Base-by-base conservation (phyloP, 371 early-diverging fungal genomes). In the Apophysomyces trapeziformis region DNA sequence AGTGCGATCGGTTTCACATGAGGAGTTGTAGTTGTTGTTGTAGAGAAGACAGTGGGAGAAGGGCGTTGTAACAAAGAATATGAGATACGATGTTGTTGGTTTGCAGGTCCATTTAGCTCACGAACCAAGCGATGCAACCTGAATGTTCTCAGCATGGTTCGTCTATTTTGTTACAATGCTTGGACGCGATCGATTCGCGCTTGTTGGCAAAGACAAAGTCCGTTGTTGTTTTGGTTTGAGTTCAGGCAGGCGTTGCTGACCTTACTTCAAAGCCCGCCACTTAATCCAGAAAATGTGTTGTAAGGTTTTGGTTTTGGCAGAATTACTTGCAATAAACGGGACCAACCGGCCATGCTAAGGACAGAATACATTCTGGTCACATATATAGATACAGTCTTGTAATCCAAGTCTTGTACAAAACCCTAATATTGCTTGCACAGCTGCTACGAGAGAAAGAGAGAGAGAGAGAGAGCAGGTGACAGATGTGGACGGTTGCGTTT, bases 171-270 rank as follows among this genome's bases (percentile, higher is more conserved):
- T 50, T 18, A 16, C 21, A 21, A 21, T 2, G 54, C 16, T 8
- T 50, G 21, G 5, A 50, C 54, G 54, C 54, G 54, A 50, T 26
- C 21, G 2, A 26, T 50, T 50, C 54, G 54, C 54, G 54, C 54
- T 26, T 50, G 21, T 50, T 50, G n/a, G 54, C 21, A 50, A 50
- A 50, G 54, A 11, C 16, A 7, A 21, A 26, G 21, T 9, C 7
- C 14, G 21, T 21, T 50, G 16, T 50, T 50, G n/a, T 50, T 50
- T 50, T 50, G n/a, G n/a, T 50, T 50, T 50, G 54, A 50, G 21
- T 50, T 50, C 54, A 50, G 54, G 8, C 54, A 50, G 21, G 54
- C 54, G 54, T 50, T 26, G 21, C 21, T 50, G 5, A 50, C 9
- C 21, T 41, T 8, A 41, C 41, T 41, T 41, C 11, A 41, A 41